Evolutionary conservation across 148 eudicot genomes (phyloP).

Genomic region (Silene conica): DNA sequence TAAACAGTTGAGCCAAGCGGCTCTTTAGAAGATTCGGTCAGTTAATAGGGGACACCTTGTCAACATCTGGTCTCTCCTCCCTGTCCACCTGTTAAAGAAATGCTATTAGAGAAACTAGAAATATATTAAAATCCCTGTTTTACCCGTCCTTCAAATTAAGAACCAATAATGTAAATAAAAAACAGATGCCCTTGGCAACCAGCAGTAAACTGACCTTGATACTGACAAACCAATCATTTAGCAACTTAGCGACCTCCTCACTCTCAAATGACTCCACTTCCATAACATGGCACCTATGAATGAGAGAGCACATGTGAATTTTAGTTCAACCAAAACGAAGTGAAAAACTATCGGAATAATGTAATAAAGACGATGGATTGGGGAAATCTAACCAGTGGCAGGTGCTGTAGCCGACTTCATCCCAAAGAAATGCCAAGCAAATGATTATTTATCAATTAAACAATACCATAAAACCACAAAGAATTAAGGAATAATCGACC

Average conservation of each 20-base stretch:
- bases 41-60: slow-evolving; percentile 50
- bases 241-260: slow-evolving; percentile 81
- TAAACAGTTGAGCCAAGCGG: background rate
- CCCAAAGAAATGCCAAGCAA: slow-evolving; percentile 24
- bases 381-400: slow-evolving; percentile 79
- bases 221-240: slow-evolving; percentile 91
- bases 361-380: background rate
- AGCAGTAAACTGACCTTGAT: slow-evolving; percentile 55
- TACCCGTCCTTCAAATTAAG: background rate
- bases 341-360: background rate
- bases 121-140: background rate
- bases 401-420: slow-evolving; percentile 95
- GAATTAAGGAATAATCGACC: background rate
- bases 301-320: slow-evolving; percentile 4
- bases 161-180: background rate
- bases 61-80: slow-evolving; percentile 97
- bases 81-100: slow-evolving; percentile 71
- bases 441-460: slow-evolving; percentile 18
- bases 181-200: background rate
- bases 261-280: slow-evolving; percentile 96
- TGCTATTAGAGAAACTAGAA: background rate
- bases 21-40: background rate
- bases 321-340: background rate
- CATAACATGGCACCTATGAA: slow-evolving; percentile 98
- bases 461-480: slow-evolving; percentile 17